These are phyloP conservation scores for Arthrobotrys iridis DNA, from an alignment of 2,329 filamentous ascomycete species.

Conservation along the genomic window DNA sequence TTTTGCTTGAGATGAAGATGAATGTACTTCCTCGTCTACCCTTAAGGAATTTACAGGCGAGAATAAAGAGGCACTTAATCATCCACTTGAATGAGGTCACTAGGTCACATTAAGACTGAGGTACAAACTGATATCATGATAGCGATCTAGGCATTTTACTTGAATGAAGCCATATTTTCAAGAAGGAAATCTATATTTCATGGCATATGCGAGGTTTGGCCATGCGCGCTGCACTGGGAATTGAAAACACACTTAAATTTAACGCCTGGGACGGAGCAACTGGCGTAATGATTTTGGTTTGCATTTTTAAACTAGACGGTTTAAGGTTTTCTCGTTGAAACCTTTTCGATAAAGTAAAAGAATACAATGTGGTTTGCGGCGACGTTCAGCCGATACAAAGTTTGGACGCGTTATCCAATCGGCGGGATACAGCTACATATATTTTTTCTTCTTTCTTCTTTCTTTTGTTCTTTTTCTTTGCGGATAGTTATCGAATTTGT, in stretches of 20 bases:
- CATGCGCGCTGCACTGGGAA: not conserved
- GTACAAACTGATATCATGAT: no score
- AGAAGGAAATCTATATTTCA: not conserved
- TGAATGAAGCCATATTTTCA: not conserved
- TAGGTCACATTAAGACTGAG: no score
- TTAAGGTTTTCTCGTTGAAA: not conserved
- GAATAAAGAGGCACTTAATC: no score
- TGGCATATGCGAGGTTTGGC: not conserved
- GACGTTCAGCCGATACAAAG: not conserved
- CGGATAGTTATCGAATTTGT: no score
- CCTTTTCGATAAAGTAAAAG: not conserved
- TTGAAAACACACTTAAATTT: not conserved
- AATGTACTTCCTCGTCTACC: no score
- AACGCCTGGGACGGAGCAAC: not conserved
- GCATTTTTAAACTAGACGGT: not conserved
- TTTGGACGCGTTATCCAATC: not conserved
- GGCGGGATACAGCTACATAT: no score
- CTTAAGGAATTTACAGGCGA: no score
- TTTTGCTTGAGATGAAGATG: no score
- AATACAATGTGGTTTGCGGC: not conserved
- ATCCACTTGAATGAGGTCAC: no score
- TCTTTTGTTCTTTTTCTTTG: no score
- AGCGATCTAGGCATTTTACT: no score
- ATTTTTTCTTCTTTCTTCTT: no score
- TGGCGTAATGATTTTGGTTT: not conserved